These are phyloP conservation scores for Thelonectria rubi DNA, from an alignment of 2,329 filamentous ascomycete species.

Conservation along the genomic window DNA sequence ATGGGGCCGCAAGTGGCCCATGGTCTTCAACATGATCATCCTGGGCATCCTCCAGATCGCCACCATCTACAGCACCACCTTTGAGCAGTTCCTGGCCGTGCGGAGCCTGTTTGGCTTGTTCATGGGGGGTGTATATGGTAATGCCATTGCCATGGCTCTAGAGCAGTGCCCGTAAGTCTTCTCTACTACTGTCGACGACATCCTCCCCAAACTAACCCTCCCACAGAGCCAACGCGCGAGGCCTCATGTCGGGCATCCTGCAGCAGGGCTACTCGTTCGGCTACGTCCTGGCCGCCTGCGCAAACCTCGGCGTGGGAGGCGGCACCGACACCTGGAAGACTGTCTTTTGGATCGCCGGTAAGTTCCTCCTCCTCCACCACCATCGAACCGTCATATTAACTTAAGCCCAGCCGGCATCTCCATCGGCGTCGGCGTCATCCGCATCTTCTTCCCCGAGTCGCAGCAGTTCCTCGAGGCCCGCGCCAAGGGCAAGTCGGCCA, in stretches of 20 bases:
- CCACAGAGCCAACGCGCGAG: constrained; percentile 69
- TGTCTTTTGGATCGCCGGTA: constrained; percentile 74
- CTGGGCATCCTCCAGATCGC: constrained; percentile 74
- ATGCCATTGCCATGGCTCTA: constrained; percentile 80
- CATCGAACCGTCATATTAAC: not conserved
- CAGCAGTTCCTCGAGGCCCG: constrained; percentile 78
- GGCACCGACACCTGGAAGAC: constrained; percentile 74
- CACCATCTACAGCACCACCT: constrained; percentile 79
- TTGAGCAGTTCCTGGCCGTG: constrained; percentile 78
- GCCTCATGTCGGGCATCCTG: constrained; percentile 82
- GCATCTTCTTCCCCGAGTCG: constrained; percentile 76
- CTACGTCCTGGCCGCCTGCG: constrained; percentile 80
- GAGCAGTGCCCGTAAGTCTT: constrained; percentile 72
- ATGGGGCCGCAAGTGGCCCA: constrained; percentile 84
- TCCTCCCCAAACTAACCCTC: constrained; percentile 32
- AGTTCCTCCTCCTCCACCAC: not conserved
- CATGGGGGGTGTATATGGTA: constrained; percentile 84
- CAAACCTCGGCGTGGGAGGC: constrained; percentile 77
- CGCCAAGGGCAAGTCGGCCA: constrained; percentile 61
- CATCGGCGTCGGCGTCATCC: constrained; percentile 73
- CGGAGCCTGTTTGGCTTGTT: constrained; percentile 78
- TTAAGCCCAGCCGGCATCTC: constrained; percentile 64
- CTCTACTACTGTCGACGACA: constrained; percentile 29
- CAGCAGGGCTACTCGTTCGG: constrained; percentile 86
- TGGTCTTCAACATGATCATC: constrained; percentile 82